Evolutionary conservation across 257 asterid species (phyloP).

Genomic region (Cynanchum wilfordii): DNA sequence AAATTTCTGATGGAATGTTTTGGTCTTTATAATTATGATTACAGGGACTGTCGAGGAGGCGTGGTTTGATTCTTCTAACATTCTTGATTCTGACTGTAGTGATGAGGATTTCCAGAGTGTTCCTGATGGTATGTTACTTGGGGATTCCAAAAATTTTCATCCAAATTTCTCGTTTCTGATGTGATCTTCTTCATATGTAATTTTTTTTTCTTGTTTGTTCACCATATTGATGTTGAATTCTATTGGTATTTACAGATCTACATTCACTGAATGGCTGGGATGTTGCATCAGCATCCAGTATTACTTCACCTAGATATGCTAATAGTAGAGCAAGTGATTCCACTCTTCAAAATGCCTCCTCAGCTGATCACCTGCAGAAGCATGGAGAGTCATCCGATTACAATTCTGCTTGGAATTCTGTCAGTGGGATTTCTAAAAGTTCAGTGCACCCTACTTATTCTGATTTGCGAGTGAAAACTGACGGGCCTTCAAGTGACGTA

Average conservation of each 20-base stretch:
- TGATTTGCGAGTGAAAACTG: constrained; percentile 34
- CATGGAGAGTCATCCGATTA: constrained; percentile 27
- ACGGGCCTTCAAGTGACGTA: constrained; percentile 33
- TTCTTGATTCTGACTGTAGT: constrained; percentile 80
- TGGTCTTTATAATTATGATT: not conserved
- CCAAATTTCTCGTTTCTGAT: not conserved
- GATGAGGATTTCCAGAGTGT: constrained; percentile 89
- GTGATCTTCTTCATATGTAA: too few species aligned
- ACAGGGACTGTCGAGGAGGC: constrained; percentile 79
- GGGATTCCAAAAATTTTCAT: not conserved
- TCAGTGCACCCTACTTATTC: constrained; percentile 22
- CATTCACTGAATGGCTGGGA: constrained; percentile 46
- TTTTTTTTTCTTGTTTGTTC: not conserved
- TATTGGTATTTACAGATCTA: constrained; percentile 39
- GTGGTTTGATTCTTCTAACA: constrained; percentile 78
- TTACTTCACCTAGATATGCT: constrained; percentile 23
- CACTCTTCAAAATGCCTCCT: constrained; percentile 18
- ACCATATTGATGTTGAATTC: not conserved
- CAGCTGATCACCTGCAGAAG: constrained; percentile 30
- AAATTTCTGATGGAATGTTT: not conserved
- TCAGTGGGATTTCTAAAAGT: constrained; percentile 36
- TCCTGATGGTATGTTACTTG: constrained; percentile 61
- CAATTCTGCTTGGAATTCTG: constrained; percentile 41
- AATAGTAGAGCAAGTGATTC: constrained; percentile 32
- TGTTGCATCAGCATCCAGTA: constrained; percentile 24